Base-by-base conservation (phyloP, 2,329 filamentous ascomycete species). In the Diplodia corticola region DNA sequence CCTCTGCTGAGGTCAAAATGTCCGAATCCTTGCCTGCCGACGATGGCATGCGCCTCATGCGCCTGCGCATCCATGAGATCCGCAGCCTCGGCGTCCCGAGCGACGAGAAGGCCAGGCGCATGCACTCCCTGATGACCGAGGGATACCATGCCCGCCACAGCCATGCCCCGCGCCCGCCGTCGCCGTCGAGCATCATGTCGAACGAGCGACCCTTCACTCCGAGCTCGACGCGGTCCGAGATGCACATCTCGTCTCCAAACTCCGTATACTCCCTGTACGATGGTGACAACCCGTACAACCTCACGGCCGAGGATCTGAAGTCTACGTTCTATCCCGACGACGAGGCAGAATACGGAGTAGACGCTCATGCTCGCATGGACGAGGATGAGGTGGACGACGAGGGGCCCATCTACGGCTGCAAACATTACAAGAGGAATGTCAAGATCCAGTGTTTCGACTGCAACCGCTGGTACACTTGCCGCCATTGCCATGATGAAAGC, bases 391-490 rank as follows among this genome's bases (percentile, higher is more conserved):
- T 79, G 6, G 83, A 83, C 13, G 82, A 84, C 48, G 79, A 81
- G 2, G 72, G 75, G 17, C 69, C 74, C 1, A 69, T 73, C 24
- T 81, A 97, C 5, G 95, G 95, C 0, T 99, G 95, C 76, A 84
- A 89, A 72, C 95, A 99, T 79, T 99, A 99, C 77, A 92, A 91
- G 74, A 88, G 95, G 69, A 98, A 98, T 72, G 92, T 99, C 71
- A 98, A 98, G 78, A 82, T 98, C 37, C 93, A 99, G 79, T 99
- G 95, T 77, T 92, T 87, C 70, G 89, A 91, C 28, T 99, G 95
- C 79, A 87, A 89, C 71, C 89, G 86, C 73, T 99, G 95, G 95
- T 96, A 97, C 74, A 91, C 94, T 0, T 99, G 95, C 76, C 89
- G 95, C 20, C 90, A 98, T 74, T 99, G 95, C 74, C 95, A 99